These are phyloP conservation scores for Puccinia brachypodii DNA, from an alignment of 1,284 basidiomycete genomes.

Conservation along the genomic window DNA sequence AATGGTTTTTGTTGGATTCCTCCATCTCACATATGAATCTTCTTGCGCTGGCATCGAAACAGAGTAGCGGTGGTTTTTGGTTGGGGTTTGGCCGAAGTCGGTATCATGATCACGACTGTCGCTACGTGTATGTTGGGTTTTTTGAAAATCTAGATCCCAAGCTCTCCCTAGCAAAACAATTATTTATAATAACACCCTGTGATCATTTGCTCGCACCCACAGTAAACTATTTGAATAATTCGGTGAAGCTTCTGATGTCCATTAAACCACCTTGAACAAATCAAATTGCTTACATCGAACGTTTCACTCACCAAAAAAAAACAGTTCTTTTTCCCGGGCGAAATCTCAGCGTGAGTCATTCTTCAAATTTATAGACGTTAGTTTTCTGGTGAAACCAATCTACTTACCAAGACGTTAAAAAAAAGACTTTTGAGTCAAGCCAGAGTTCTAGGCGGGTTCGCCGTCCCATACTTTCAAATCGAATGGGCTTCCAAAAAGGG, in stretches of 20 bases:
- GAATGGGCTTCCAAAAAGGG: conserved; percentile 56
- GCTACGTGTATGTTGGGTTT: conserved; percentile 16
- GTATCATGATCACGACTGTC: conserved; percentile 49
- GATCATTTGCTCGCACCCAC: not conserved
- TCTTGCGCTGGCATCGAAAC: conserved; percentile 45
- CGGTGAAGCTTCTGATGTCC: not conserved
- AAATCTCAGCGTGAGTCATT: conserved; percentile 31
- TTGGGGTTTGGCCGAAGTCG: conserved; percentile 53
- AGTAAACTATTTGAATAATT: conserved; percentile 45
- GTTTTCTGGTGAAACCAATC: not conserved
- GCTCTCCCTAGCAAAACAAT: not conserved
- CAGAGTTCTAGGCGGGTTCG: conserved; percentile 65
- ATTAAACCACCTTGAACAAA: too few relatives aligned
- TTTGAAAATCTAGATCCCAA: conserved; percentile 56
- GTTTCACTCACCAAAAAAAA: not conserved
- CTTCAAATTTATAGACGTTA: not conserved
- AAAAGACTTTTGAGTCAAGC: conserved; percentile 64
- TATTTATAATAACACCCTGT: not conserved
- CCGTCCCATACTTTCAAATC: conserved; percentile 67
- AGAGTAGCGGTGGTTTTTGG: conserved; percentile 56
- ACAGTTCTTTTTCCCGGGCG: conserved; percentile 41
- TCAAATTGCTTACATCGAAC: too few relatives aligned
- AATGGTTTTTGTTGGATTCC: conserved; percentile 60
- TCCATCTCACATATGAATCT: conserved; percentile 55
- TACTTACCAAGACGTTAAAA: not conserved